Evolutionary conservation across 2,329 filamentous ascomycete genomes (phyloP).

Genomic region (Tothia fuscella): DNA sequence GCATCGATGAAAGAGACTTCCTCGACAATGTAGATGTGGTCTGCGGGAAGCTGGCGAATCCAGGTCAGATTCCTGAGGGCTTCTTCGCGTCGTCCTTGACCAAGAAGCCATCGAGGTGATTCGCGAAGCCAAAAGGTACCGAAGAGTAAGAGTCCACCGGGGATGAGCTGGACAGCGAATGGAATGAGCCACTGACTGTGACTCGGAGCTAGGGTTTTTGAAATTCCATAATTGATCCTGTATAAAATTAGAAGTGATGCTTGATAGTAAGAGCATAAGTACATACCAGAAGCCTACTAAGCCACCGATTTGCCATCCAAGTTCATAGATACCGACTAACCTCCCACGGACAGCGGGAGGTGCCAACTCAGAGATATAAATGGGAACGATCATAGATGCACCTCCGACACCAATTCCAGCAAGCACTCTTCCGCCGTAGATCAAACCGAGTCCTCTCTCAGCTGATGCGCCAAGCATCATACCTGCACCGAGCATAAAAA

Average conservation of each 20-base stretch:
- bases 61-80: constrained; percentile 41
- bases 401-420: constrained; percentile 46
- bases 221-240: constrained; percentile 32
- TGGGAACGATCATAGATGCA: constrained; percentile 45
- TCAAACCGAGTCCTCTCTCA: constrained; percentile 48
- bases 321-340: constrained; percentile 46
- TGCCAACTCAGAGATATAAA: constrained; percentile 47
- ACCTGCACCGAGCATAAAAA: constrained; percentile 61
- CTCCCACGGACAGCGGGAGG: constrained; percentile 47
- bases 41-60: constrained; percentile 46
- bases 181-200: constrained; percentile 36
- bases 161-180: constrained; percentile 56
- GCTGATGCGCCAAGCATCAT: constrained; percentile 58
- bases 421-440: constrained; percentile 45
- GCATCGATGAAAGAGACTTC: constrained; percentile 60
- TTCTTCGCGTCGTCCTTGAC: constrained; percentile 28
- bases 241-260: constrained; percentile 10
- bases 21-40: constrained; percentile 58
- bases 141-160: constrained; percentile 44
- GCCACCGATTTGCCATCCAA: constrained; percentile 43
- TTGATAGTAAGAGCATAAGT: neutral
- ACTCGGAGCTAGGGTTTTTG: constrained; percentile 29
- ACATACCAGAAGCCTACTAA: constrained; percentile 39
- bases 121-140: constrained; percentile 33
- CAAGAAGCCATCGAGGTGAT: constrained; percentile 33